These are phyloP conservation scores for Talaromyces rugulosus DNA, from an alignment of 2,329 filamentous ascomycete genomes.

Conservation along the genomic window DNA sequence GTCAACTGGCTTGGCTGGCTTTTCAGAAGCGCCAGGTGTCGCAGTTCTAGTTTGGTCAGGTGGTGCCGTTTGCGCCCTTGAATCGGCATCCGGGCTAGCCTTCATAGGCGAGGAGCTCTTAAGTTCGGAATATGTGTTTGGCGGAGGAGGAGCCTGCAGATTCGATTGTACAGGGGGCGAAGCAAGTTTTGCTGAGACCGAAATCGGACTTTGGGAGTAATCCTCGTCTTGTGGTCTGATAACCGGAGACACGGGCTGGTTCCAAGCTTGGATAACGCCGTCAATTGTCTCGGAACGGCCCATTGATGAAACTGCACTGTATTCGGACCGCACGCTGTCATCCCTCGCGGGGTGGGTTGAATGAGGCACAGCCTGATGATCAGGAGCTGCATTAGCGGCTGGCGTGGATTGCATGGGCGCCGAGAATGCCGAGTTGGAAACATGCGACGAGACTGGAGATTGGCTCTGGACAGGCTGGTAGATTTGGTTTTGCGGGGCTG, in stretches of 20 bases:
- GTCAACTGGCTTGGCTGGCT: constrained; percentile 28
- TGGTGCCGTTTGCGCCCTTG: background rate
- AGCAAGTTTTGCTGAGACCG: constrained; percentile 11
- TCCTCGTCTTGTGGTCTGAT: constrained; percentile 15
- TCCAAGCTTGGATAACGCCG: constrained; percentile 43
- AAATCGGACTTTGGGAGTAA: constrained; percentile 7
- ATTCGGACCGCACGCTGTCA: constrained; percentile 27
- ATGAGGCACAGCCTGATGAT: constrained; percentile 2
- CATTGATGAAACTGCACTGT: constrained; percentile 21
- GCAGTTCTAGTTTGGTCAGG: constrained; percentile 5
- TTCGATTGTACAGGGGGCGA: constrained; percentile 11
- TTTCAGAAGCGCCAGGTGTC: constrained; percentile 11
- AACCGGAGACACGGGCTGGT: constrained; percentile 27
- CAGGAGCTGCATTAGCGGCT: background rate
- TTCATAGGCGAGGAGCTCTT: background rate
- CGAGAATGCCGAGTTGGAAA: background rate
- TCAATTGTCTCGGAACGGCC: constrained; percentile 37
- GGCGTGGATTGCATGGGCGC: background rate
- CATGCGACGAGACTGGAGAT: background rate
- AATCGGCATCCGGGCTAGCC: background rate
- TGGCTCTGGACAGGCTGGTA: constrained; percentile 1
- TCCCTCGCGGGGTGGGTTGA: constrained; percentile 15
- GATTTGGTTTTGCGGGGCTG: background rate
- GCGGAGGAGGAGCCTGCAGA: background rate
- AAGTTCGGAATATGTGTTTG: constrained; percentile 7